Percentiles rank a stretch among this genome's conserved stretches.
Evolutionary conservation across 305 asterid species (phyloP).

Genomic region (Ilex paraguariensis): DNA sequence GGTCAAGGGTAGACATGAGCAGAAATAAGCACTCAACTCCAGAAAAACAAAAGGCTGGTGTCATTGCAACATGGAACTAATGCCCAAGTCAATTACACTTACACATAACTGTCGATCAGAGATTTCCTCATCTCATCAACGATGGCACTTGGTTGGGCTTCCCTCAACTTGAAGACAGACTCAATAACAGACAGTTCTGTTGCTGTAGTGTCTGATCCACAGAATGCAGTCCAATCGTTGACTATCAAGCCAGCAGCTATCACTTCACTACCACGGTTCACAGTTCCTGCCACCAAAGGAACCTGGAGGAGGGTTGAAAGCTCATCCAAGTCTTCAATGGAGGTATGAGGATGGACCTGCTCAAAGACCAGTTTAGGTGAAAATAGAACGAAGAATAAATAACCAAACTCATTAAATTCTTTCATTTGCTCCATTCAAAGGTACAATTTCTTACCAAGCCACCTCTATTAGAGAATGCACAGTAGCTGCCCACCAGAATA

Average conservation of each 20-base stretch:
- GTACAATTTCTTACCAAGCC: conserved; percentile 65
- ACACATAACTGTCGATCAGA: conserved; percentile 71
- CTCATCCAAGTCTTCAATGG: conserved; percentile 84
- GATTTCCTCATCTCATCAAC: conserved; percentile 91
- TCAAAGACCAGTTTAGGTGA: conserved; percentile 2
- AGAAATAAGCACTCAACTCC: too few species aligned
- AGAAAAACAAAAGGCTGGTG: too few species aligned
- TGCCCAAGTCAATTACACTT: conserved; percentile 7
- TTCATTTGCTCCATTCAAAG: background rate
- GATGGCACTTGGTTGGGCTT: conserved; percentile 71
- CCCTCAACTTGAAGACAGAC: conserved; percentile 82
- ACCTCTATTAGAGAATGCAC: conserved; percentile 76
- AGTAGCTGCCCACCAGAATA: conserved; percentile 78
- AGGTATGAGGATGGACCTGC: conserved; percentile 90
- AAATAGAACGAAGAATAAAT: background rate
- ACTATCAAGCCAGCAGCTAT: conserved; percentile 74
- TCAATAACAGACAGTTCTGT: conserved; percentile 81
- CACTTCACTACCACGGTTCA: conserved; percentile 90
- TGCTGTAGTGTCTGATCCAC: conserved; percentile 93
- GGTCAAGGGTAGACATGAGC: too few species aligned
- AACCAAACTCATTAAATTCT: background rate
- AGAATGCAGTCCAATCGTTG: conserved; percentile 91
- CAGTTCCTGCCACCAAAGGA: conserved; percentile 86
- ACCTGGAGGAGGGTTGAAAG: conserved; percentile 89
- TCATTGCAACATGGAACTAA: too few species aligned